phyloP scores from a whole-genome alignment of 768 basidiomycete species.

The Leccinum broughii region DNA sequence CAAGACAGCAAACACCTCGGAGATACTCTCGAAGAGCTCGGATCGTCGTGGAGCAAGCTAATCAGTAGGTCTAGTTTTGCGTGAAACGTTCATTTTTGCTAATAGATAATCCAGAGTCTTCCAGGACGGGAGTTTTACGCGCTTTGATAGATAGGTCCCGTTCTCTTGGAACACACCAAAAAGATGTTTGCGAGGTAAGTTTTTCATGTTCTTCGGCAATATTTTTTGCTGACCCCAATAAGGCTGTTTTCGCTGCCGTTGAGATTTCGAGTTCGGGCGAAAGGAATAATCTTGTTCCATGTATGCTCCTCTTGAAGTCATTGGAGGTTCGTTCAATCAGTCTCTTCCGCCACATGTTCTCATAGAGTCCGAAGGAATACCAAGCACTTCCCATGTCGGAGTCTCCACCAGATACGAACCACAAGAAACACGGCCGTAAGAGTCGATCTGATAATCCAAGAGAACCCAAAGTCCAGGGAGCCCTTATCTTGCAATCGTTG shows the following conservation, averaged over 20 bases:
- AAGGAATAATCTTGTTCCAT: slow-evolving; percentile 58
- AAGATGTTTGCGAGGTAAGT: slow-evolving; percentile 58
- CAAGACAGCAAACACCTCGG: slow-evolving; percentile 55
- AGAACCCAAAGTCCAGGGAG: slow-evolving; percentile 80
- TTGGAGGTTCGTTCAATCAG: slow-evolving; percentile 42
- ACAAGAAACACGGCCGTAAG: slow-evolving; percentile 16
- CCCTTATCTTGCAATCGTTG: slow-evolving; percentile 81
- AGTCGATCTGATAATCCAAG: slow-evolving; percentile 36
- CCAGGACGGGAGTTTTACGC: slow-evolving; percentile 76
- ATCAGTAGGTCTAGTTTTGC: slow-evolving; percentile 55
- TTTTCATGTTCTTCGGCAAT: not conserved
- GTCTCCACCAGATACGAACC: slow-evolving; percentile 11
- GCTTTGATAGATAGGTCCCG: slow-evolving; percentile 71
- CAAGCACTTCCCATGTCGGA: slow-evolving; percentile 11
- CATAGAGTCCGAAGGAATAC: slow-evolving; percentile 26
- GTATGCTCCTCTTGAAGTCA: slow-evolving; percentile 57
- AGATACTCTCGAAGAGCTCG: slow-evolving; percentile 59
- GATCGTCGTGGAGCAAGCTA: slow-evolving; percentile 55
- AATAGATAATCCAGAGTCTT: slow-evolving; percentile 12
- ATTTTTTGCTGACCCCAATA: slow-evolving; percentile 8
- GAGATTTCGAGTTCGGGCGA: slow-evolving; percentile 52
- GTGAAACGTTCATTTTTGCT: slow-evolving; percentile 1
- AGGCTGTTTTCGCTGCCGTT: slow-evolving; percentile 67
- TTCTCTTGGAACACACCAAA: slow-evolving; percentile 45
- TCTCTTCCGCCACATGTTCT: not conserved